A percentile compares a stretch with the other conserved stretches of the same genome.
These are phyloP conservation scores for Helenozyma rhizophorensis DNA, from an alignment of 805 yeast genomes.

Conservation along the genomic window DNA sequence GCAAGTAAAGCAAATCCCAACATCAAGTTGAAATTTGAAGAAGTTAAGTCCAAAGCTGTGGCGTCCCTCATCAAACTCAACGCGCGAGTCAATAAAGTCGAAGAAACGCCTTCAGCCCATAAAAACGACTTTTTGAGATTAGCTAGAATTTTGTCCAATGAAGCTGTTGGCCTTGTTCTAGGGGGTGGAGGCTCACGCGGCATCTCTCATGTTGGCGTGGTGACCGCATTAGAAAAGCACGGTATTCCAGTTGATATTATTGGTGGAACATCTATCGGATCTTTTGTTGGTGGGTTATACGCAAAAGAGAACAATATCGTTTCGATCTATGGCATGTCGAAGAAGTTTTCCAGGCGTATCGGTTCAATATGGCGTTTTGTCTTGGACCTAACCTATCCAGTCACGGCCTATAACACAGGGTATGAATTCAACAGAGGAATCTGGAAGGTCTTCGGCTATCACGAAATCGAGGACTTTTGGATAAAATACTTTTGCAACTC, in stretches of 20 bases:
- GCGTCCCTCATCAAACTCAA: conserved; percentile 24
- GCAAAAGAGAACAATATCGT: conserved; percentile 91
- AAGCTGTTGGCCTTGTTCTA: conserved; percentile 87
- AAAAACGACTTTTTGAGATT: conserved; percentile 78
- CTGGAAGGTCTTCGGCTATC: conserved; percentile 94
- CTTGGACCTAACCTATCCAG: conserved; percentile 86
- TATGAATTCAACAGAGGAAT: conserved; percentile 95
- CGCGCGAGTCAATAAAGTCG: conserved; percentile 16
- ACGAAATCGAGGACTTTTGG: conserved; percentile 96
- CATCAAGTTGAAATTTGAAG: conserved; percentile 28
- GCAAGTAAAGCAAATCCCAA: conserved; percentile 31
- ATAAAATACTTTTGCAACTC: conserved; percentile 83
- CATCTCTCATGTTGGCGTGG: conserved; percentile 83
- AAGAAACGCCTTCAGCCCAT: conserved; percentile 15
- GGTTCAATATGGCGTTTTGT: conserved; percentile 82
- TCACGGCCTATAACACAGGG: conserved; percentile 93
- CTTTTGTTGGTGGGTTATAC: conserved; percentile 92
- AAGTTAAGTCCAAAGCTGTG: conserved; percentile 27
- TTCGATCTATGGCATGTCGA: conserved; percentile 85
- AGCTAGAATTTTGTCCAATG: conserved; percentile 86
- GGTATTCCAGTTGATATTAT: conserved; percentile 92
- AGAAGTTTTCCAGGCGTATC: conserved; percentile 77
- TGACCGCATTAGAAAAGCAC: conserved; percentile 83
- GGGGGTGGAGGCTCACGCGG: conserved; percentile 99
- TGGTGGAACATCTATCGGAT: conserved; percentile 96